These are phyloP conservation scores for Linnemannia hyalina DNA, from an alignment of 192 early-diverging fungal species.

Conservation along the genomic window DNA sequence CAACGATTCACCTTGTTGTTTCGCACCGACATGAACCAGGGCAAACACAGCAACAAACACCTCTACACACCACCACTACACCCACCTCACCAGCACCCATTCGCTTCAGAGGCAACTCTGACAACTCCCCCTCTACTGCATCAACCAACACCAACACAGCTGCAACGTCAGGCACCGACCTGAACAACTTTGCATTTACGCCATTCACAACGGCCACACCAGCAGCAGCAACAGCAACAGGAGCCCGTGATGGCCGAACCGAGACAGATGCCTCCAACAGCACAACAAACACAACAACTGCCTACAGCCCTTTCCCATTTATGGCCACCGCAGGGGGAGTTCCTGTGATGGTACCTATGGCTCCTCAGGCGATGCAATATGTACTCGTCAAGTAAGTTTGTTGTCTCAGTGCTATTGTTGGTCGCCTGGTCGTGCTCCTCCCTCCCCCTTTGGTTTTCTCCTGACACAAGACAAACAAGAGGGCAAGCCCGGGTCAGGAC, in stretches of 20 bases:
- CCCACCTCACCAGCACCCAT: conserved; percentile 23
- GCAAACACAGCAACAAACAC: neutral
- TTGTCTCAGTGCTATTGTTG: neutral
- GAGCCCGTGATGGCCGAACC: conserved; percentile 4
- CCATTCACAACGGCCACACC: neutral
- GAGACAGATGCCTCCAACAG: neutral
- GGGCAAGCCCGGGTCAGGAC: conserved; percentile 6
- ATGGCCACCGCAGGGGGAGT: neutral
- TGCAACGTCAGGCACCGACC: neutral
- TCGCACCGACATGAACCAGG: conserved; percentile 14
- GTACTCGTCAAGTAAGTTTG: conserved; percentile 50
- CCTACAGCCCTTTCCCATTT: conserved; percentile 8
- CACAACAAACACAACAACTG: neutral
- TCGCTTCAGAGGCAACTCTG: conserved; percentile 15
- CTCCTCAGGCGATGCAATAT: conserved; percentile 34
- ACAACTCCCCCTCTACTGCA: neutral
- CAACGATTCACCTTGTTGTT: conserved; percentile 42
- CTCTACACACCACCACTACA: conserved; percentile 6
- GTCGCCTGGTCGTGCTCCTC: neutral
- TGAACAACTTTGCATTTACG: neutral
- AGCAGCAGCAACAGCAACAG: neutral
- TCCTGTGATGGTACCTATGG: neutral
- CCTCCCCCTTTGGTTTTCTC: neutral
- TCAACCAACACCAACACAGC: neutral
- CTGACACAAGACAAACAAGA: neutral